Evolutionary conservation across 441 rosid genomes (phyloP), one percentile per base, ranked within the genome.

Genomic region (Macaranga tanarius): DNA sequence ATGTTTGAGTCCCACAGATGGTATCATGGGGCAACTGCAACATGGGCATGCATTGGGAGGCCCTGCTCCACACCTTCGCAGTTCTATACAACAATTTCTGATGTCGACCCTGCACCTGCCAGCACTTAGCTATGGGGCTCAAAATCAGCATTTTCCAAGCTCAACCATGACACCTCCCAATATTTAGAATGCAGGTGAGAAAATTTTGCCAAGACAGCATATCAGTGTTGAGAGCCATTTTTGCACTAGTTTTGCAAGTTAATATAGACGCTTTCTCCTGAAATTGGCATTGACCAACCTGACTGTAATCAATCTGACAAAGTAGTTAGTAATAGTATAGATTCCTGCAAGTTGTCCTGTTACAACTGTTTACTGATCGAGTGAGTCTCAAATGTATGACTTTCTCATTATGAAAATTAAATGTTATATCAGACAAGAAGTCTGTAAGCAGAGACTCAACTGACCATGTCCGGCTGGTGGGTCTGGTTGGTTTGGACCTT

Each of bases 401-500:
- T 1, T 28, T 31, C 4, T 31, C 38, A 31, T 31, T 31, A 3
- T 31, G 3, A 5, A 31, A 31, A 31, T 31, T 31, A 31, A 31
- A 31, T 2, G 5, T 31, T 31, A 4, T 31, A 31, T 31, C 4
- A 31, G 88, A 78, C 20, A 68, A 62, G 8, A 65, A 65, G 47
- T 85, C 76, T 31, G 82, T 34, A 8, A 69, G 76, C 7, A 84
- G 76, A 52, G 95, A 84, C 73, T 85, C 85, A 44, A 81, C 77
- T 47, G 88, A 85, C 97, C 94, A 88, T 60, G 76, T 83, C 25
- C 86, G 78, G 55, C 79, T 63, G 40, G 85, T 85, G 34, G 81
- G 80, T 59, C 96, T 69, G 23, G 85, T 12, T n/a, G 97, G 91
- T 73, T 92, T 90, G 84, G 93, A 87, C 77, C 97, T 87, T 47